A percentile compares a stretch with the other conserved stretches of the same genome.
Evolutionary conservation across 148 eudicot species (phyloP).

Genomic region (Beta vulgaris): DNA sequence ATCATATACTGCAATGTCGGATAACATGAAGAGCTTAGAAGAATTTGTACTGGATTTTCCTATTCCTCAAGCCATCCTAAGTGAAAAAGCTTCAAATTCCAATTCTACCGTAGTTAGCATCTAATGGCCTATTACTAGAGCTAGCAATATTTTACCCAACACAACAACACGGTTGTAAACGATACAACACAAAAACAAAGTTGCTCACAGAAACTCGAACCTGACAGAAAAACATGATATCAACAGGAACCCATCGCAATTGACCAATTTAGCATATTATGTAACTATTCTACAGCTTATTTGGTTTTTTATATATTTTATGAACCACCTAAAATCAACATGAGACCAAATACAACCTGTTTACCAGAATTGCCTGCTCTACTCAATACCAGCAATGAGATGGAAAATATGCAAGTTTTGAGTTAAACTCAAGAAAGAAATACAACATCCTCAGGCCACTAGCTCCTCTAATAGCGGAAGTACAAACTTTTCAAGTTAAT

Average conservation of each 20-base stretch:
- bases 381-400: background rate
- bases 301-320: too few species aligned
- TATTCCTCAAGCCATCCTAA: background rate
- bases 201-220: too few species aligned
- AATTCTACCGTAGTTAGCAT: constrained; percentile 26
- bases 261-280: too few species aligned
- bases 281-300: too few species aligned
- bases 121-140: constrained; percentile 11
- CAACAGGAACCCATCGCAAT: too few species aligned
- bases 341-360: too few species aligned
- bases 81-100: constrained; percentile 60
- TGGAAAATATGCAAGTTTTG: background rate
- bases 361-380: too few species aligned
- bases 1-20: background rate
- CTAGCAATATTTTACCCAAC: too few species aligned
- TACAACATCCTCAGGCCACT: background rate
- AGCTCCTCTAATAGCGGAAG: background rate
- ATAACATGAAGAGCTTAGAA: background rate
- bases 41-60: background rate
- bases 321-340: too few species aligned
- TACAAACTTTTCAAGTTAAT: background rate
- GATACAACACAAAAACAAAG: too few species aligned
- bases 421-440: background rate
- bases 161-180: too few species aligned
- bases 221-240: too few species aligned